These are phyloP conservation scores for Citrus australasica DNA, from an alignment of 345 rosid species.

Conservation along the genomic window DNA sequence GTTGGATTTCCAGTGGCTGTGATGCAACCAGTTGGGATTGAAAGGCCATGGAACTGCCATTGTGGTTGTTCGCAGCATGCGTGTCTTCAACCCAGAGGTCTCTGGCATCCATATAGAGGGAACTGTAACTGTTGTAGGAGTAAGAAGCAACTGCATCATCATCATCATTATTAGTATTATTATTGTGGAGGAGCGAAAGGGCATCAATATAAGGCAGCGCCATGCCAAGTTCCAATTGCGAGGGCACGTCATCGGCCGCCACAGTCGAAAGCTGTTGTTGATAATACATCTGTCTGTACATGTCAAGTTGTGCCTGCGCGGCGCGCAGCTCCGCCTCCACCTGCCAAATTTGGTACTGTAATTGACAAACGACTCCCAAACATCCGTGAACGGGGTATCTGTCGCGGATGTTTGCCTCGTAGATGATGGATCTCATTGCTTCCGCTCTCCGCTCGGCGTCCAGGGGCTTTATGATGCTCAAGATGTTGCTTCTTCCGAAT, in stretches of 20 bases:
- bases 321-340: constrained; percentile 57
- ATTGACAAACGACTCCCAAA: constrained; percentile 45
- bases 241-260: constrained; percentile 46
- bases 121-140: constrained; percentile 34
- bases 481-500: constrained; percentile 77
- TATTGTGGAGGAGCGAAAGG: constrained; percentile 27
- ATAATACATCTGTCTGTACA: constrained; percentile 41
- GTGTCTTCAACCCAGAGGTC: constrained; percentile 50
- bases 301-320: constrained; percentile 53
- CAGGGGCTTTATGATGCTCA: constrained; percentile 50
- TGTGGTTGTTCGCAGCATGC: constrained; percentile 13
- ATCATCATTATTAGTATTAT: constrained; percentile 20
- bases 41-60: constrained; percentile 29
- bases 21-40: constrained; percentile 48
- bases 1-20: constrained; percentile 40
- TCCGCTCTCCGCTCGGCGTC: constrained; percentile 46
- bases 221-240: constrained; percentile 78
- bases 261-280: constrained; percentile 31
- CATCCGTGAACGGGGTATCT: constrained; percentile 81
- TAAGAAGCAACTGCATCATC: background rate
- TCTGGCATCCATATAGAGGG: constrained; percentile 41
- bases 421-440: constrained; percentile 84
- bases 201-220: constrained; percentile 38
- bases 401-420: constrained; percentile 65
- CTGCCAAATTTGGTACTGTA: constrained; percentile 42